Base-by-base conservation (phyloP, 768 basidiomycete species). In the Rubroboletus pulcherrimus region DNA sequence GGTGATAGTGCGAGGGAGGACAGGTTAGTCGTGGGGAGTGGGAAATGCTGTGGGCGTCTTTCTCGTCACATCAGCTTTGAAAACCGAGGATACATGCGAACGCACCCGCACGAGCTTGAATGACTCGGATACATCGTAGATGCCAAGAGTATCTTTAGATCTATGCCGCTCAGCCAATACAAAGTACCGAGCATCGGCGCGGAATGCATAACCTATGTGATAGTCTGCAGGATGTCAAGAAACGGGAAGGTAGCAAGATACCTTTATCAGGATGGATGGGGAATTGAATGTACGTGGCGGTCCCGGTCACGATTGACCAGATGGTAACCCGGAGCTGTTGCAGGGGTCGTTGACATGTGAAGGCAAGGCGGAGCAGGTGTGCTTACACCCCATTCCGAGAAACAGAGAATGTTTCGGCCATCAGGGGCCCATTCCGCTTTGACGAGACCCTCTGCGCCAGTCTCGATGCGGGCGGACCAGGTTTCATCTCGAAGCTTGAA, bases 341-440 rank as follows among this genome's bases (percentile, higher is more conserved):
- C 41, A 55, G 26, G 17, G 39, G 29, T 56, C 39, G 39, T 57
- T 48, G 50, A 44, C 29, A 51, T 17, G 11, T 52, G 35, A 51
- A 38, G 38, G 45, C 19, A 54, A 39, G 33, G 40, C 9, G n/a
- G 7, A 33, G 29, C 53, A 57, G 38, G 41, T 31, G 19, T 21
- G 82, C 93, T 77, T 74, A 95, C 94, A 63, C 89, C 91, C 88
- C 91, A 91, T 63, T 94, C 90, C 4, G 92, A 94, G 72, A 94
- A 98, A 65, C 91, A 95, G 31, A 97, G 73, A 5, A 97, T 76
- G 15, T 83, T 84, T 37, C 89, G 79, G 15, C 92, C 92, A 66
- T 89, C 89, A 3, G 88, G 90, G 0, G 89, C 89, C 94, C 94
- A 98, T 65, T 95, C 91, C 17, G 87, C 91, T 66, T 84, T 91